Evolutionary conservation across 441 rosid species (phyloP), one percentile per base, ranked within the genome.

Genomic region (Erysimum cheiri): DNA sequence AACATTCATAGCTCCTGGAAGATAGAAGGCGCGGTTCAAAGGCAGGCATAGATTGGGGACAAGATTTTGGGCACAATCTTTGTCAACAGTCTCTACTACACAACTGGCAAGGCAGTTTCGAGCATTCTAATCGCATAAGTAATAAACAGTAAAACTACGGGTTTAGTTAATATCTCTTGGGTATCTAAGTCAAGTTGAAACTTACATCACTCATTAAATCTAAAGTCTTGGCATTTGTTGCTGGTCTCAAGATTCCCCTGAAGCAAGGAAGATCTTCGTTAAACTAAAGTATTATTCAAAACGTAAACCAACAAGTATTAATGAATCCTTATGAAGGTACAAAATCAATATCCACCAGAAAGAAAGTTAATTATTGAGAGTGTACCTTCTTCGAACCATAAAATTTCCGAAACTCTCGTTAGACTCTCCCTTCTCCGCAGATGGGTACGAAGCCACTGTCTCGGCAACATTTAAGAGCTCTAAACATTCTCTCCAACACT

Each of bases 231-330:
- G 78, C 61, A 72, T 83, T 89, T 59, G 81, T 79, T 44, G 92
- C 97, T 55, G 99, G 99, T 78, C 91, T 85, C 82, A 94, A 76
- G 80, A 94, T 90, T 78, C 99, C 99, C 84, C 99, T 94, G 78
- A 19, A 48, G 54, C 26, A 72, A 43, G 29, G 69, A 24, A 10
- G 71, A 60, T n/a, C 29, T 53, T 65, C 24, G 56, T 63, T 15
- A 69, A 41, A 47, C 54, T n/a, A 14, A 22, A 55, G 2, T 9
- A 13, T 60, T 26, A 60, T 6, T 10, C 12, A 33, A 14, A 14
- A 33, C 15, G 12, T 10, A 40, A 43, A 26, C 24, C 36, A 22
- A 22, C 24, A 1, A 22, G 24, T 22, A 22, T 22, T 22, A 22
- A 22, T 22, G 24, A 22, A 22, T 22, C 24, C 24, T 22, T 22